phyloP scores from a whole-genome alignment of 2,329 filamentous ascomycete species.

The Escovopsis sp. region DNA sequence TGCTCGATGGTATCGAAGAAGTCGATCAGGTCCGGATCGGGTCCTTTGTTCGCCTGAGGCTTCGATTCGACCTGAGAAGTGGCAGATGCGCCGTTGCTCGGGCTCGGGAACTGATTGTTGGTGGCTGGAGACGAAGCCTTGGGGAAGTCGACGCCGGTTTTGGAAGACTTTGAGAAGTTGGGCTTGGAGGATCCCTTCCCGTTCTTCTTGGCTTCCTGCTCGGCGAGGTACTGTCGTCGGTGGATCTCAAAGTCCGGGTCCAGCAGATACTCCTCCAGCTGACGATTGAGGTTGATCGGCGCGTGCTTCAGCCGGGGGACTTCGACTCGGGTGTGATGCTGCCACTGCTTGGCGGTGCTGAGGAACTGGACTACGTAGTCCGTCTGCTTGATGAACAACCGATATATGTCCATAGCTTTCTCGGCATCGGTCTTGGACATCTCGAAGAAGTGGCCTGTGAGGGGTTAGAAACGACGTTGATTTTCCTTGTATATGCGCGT shows the following conservation, averaged over 20 bases:
- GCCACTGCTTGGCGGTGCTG: slow-evolving; percentile 72
- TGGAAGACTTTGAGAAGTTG: slow-evolving; percentile 18
- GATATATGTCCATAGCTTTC: slow-evolving; percentile 81
- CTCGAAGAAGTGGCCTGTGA: slow-evolving; percentile 85
- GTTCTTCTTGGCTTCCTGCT: slow-evolving; percentile 57
- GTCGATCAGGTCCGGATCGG: slow-evolving; percentile 71
- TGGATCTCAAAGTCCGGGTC: slow-evolving; percentile 94
- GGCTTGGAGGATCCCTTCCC: slow-evolving; percentile 19
- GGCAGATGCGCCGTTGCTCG: slow-evolving; percentile 12
- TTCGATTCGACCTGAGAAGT: slow-evolving; percentile 21
- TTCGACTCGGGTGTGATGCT: slow-evolving; percentile 81
- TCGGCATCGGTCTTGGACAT: slow-evolving; percentile 93
- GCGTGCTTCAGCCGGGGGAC: slow-evolving; percentile 97
- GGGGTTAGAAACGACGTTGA: not conserved
- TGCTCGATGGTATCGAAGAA: slow-evolving; percentile 91
- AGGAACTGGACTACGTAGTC: slow-evolving; percentile 87
- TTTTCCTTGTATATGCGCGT: no score
- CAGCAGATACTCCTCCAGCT: slow-evolving; percentile 86
- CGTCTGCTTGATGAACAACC: slow-evolving; percentile 80
- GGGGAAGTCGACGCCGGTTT: slow-evolving; percentile 20
- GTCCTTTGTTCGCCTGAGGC: slow-evolving; percentile 41
- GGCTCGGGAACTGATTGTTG: slow-evolving; percentile 29
- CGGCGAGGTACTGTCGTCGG: slow-evolving; percentile 77
- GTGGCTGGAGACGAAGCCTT: slow-evolving; percentile 23
- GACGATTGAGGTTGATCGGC: slow-evolving; percentile 75